These are phyloP conservation scores for Eragrostis curvula DNA, from an alignment of 176 grass and related monocot species.

Conservation along the genomic window DNA sequence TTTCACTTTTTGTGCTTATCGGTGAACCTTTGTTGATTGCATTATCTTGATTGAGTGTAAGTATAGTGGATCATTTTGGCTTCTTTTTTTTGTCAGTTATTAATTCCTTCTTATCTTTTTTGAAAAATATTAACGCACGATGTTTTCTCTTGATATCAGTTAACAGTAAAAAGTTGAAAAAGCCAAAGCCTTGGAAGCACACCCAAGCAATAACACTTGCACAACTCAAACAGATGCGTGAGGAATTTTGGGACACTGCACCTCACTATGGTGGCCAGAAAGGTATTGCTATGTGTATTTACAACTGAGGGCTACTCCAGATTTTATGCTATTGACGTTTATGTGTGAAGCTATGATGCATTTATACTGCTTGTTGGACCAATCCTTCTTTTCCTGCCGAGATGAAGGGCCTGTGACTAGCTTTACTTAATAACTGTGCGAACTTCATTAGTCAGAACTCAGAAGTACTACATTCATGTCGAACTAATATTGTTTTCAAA, in stretches of 20 bases:
- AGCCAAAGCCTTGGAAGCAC: conserved; percentile 86
- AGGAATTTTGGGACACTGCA: conserved; percentile 98
- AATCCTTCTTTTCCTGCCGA: background rate
- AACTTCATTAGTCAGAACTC: conserved; percentile 21
- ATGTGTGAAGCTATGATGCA: conserved; percentile 22
- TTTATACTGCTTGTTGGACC: conserved; percentile 44
- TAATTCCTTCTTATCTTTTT: background rate
- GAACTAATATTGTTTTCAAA: background rate
- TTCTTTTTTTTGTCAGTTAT: conserved; percentile 27
- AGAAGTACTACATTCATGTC: background rate
- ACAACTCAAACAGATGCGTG: conserved; percentile 82
- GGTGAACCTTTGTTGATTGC: background rate
- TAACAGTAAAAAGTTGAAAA: conserved; percentile 77
- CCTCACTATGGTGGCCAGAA: conserved; percentile 95
- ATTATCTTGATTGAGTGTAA: conserved; percentile 2
- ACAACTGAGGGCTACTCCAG: background rate
- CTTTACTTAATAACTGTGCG: conserved; percentile 30
- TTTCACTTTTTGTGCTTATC: background rate
- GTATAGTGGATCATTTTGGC: background rate
- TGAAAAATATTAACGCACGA: conserved; percentile 7
- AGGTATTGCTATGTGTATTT: conserved; percentile 53
- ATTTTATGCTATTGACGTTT: conserved; percentile 29
- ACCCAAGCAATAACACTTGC: conserved; percentile 62
- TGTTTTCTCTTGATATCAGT: conserved; percentile 49
- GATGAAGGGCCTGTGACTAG: background rate